Conservation (phyloP, 192 early-diverging fungal genomes). For the Coemansia asiatica region DNA sequence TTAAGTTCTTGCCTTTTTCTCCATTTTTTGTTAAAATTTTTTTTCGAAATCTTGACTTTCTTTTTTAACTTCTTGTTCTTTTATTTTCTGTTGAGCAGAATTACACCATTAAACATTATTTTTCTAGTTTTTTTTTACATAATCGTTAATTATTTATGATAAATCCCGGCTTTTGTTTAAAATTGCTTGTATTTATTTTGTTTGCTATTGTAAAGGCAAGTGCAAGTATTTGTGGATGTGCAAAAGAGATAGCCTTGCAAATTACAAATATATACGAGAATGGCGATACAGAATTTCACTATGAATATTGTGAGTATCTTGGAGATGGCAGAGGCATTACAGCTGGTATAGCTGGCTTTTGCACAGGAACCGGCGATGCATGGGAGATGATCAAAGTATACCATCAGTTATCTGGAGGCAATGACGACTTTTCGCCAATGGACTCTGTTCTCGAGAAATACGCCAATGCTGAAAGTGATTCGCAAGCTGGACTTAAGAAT, state of each 20-base stretch:
- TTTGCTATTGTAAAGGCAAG: neutral
- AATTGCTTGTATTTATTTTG: neutral
- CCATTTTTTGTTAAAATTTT: neutral
- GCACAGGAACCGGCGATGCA: slow-evolving; percentile 55
- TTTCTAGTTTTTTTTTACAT: slow-evolving; percentile 2
- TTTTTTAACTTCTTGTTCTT: too few species aligned
- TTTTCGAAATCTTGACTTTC: too few species aligned
- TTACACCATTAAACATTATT: too few species aligned
- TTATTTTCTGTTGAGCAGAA: too few species aligned
- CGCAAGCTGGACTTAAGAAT: slow-evolving; percentile 42
- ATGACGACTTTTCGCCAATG: slow-evolving; percentile 40
- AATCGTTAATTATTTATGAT: neutral
- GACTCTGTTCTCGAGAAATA: slow-evolving; percentile 22
- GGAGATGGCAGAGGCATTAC: slow-evolving; percentile 40
- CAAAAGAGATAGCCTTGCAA: slow-evolving; percentile 29
- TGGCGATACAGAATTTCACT: slow-evolving; percentile 39
- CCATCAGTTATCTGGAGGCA: slow-evolving; percentile 32
- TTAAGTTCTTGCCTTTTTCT: neutral
- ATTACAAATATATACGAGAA: too few species aligned
- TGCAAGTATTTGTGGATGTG: slow-evolving; percentile 16
- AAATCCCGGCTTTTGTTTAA: too few species aligned
- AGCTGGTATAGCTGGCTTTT: slow-evolving; percentile 42
- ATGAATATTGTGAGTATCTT: slow-evolving; percentile 43
- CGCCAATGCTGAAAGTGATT: slow-evolving; percentile 14
- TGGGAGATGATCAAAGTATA: slow-evolving; percentile 53